A percentile compares a stretch with the other conserved stretches of the same genome.
Conservation (phyloP, 495 filamentous ascomycete genomes). For the Penicillium tannophilum region DNA sequence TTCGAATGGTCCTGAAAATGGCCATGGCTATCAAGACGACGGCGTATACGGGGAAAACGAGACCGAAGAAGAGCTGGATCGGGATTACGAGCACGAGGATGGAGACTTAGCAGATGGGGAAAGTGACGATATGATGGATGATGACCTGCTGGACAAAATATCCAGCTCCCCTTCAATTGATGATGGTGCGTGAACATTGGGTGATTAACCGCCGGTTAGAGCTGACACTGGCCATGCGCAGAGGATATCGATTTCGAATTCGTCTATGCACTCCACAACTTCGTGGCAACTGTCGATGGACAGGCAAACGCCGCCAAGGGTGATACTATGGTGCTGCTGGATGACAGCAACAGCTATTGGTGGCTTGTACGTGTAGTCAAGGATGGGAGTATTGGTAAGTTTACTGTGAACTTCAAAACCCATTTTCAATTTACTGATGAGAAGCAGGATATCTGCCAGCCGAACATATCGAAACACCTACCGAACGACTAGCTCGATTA, state of each 20-base stretch:
- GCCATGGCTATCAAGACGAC: slow-evolving; percentile 51
- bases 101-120: slow-evolving; percentile 73
- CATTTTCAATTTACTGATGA: slow-evolving; percentile 21
- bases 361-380: slow-evolving; percentile 98
- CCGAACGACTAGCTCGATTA: slow-evolving; percentile 85
- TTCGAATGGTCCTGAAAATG: slow-evolving; percentile 49
- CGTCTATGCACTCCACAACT: slow-evolving; percentile 97
- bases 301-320: slow-evolving; percentile 98
- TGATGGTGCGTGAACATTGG: slow-evolving; percentile 71
- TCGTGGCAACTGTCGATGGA: slow-evolving; percentile 95
- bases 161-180: slow-evolving; percentile 98
- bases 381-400: slow-evolving; percentile 92
- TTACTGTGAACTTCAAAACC: background rate
- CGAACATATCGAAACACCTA: slow-evolving; percentile 98
- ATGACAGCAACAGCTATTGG: slow-evolving; percentile 99
- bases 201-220: background rate
- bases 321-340: slow-evolving; percentile 99
- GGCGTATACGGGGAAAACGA: slow-evolving; percentile 46
- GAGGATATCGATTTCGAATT: slow-evolving; percentile 99
- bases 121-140: slow-evolving; percentile 76
- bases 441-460: slow-evolving; percentile 85
- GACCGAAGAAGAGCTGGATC: slow-evolving; percentile 37
- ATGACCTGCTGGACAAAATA: slow-evolving; percentile 94
- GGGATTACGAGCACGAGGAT: slow-evolving; percentile 55
- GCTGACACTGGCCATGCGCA: slow-evolving; percentile 65